Evolutionary conservation across 352 stramenopile genomes (phyloP), one percentile per base, ranked within the genome.

Genomic region (Globisporangium sylvaticum): DNA sequence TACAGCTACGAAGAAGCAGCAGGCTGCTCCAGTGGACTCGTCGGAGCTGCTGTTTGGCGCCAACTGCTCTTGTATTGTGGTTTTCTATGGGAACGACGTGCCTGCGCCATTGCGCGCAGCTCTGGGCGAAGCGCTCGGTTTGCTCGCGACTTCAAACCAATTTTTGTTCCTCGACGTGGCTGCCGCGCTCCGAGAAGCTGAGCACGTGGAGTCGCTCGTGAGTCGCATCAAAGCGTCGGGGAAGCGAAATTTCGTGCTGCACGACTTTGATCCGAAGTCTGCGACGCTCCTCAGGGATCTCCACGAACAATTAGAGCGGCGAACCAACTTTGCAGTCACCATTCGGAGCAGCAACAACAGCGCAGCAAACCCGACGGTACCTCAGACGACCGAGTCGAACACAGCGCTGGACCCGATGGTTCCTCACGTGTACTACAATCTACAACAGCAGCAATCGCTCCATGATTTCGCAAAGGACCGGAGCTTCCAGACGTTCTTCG

Each of bases 161-260:
- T 88, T 80, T 48, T 37, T 75, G 29, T 59, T 80, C 39, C 37
- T 84, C n/a, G 74, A 88, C 20, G 65, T 76, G 3, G 59, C 54
- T 0, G 18, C n/a, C 37, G 64, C 70, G n/a, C 1, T 78, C 1
- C 29, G 61, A n/a, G 52, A 58, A 14, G 55, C 44, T 24, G 25
- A 29, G 18, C 31, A 50, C 8, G 5, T 72, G 31, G 27, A 67
- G 1, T 57, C 62, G 24, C 22, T 81, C 27, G 55, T 69, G 4
- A 68, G 53, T 57, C 52, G 14, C 3, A 34, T 81, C 15, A 77
- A 54, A 25, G 59, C 34, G 3, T 60, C 64, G 37, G 74, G 72
- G 8, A 65, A 70, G 20, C 69, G 72, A 32, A 67, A 70, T 0
- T 75, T 75, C 37, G 66, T 79, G 8, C 39, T 81, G 1, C 69